Evolutionary conservation across 75 land plant species (phyloP), one percentile per base, ranked within the genome.

Genomic region (Pseudotsuga menziesii): DNA sequence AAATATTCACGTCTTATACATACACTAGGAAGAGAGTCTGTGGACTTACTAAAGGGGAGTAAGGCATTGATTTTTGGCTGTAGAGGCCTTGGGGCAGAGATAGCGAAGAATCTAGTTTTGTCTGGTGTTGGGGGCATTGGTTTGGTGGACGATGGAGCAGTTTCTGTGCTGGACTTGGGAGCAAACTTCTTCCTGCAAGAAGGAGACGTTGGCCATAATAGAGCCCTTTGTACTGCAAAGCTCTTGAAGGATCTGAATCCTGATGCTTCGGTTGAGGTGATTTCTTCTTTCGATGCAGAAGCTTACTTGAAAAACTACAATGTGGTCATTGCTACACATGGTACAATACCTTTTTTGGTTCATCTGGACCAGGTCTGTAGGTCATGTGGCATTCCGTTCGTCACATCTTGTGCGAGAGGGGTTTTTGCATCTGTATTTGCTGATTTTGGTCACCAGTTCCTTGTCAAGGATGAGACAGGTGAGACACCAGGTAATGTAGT

Each of bases 71-170:
- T 87, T 25, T 57, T 87, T 58, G 88, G 88, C 8, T 87, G 87
- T 48, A 73, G 59, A 57, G 88, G 84, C 1, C 32, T 85, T 44
- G 88, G 88, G 54, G 88, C 83, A 13, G 88, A 87, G 71, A 78
- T 87, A 22, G 87, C 87, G 16, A 87, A 87, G 78, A 87, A 87
- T 75, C 70, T 86, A 16, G 71, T 80, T 20, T 59, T 87, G 35
- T 86, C 81, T 29, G 88, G 88, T 0, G 76, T 87, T 4, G 78
- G 59, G 26, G 74, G 78, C 35, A 48, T 87, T 58, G 87, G 87
- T 39, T 74, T 87, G 56, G 78, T 87, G 69, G 88, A 87, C 57
- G 81, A 85, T 23, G 87, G 78, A 27, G 72, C 60, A 25, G 88
- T 85, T 17, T 48, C 41, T 57, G 19, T 81, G 35, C 71, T 41